Evolutionary conservation across 345 rosid genomes (phyloP), one percentile per base, ranked within the genome.

Genomic region (Erucastrum elatum): DNA sequence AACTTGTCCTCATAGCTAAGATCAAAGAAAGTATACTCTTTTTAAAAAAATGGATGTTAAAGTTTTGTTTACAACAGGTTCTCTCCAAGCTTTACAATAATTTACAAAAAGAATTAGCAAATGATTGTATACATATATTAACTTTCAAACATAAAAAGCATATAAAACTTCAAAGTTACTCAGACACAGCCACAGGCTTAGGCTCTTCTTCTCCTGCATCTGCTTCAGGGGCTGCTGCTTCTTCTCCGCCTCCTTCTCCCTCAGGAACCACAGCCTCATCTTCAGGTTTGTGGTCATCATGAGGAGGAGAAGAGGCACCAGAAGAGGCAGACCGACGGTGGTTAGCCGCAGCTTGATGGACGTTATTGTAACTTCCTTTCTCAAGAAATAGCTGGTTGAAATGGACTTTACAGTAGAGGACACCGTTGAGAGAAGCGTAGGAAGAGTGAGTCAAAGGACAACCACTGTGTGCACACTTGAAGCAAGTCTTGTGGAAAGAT

Each of bases 351-450:
- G 90, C 87, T 85, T 90, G 81, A 60, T 93, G 97, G 68, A 95
- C 94, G 39, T 96, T 92, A 76, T 75, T 87, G 77, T 90, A 95
- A 80, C 80, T 90, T 1, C 99, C 99, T 83, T 96, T 96, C 90
- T 93, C 99, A 85, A 90, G 88, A 88, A 96, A 93, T 30, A 96
- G 88, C 80, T 92, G 98, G 51, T 90, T 89, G 62, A 90, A 91
- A 82, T 96, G 99, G 75, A 88, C 92, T 91, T 89, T 96, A 88
- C 99, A 96, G 78, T 96, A 96, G 39, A 96, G 90, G 59, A 88
- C 91, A 6, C 98, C 99, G 4, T 96, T 84, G 9, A 90, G 97
- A 31, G 99, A 88, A 3, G 97, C 97, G 75, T 91, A 96, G 0
- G 93, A 88, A 53, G 99, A 96, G 81, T 90, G 99, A 9, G 97